Base-by-base conservation (phyloP, 2,329 filamentous ascomycete genomes). In the Ustulina deusta region DNA sequence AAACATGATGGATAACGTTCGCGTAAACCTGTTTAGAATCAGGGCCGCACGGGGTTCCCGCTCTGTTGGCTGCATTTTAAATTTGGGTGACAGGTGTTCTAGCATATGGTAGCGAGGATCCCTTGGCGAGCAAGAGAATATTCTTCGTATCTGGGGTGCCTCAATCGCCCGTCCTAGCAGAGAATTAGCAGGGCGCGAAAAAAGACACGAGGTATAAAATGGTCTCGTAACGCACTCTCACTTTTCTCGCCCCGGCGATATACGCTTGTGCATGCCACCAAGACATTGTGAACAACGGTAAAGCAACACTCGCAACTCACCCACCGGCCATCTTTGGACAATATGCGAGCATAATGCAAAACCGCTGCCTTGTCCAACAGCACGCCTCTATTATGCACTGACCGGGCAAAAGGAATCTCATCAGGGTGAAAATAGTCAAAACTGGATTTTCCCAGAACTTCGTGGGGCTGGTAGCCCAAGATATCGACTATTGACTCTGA, bases 101-200 rank as follows among this genome's bases (percentile, higher is more conserved):
- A 97, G 82, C 93, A 97, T 97, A 80, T 96, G 92, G 78, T 97
- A 97, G 70, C 93, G 89, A 20, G 93, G 93, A 75, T 97, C 93
- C 74, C 89, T 86, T 15, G 92, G 91, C 7, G 93, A 95, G 29
- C 91, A 93, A 2, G 92, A 90, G 78, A 97, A 97, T 32, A 95
- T 84, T 57, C 91, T 89, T 62, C 93, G 89, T 63, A 97, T 90
- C 67, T 93, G 86, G 1, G 93, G 93, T 44, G 93, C 93, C 74
- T 93, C 92, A 4, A 89, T 83, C 17, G 92, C 92, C 72, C 93
- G 88, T 75, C 91, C 93, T 96, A 74, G 48, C 3, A 20, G 27
- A 25, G 29, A 29, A 38, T 67, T 60, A 71, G 62, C 51, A 66
- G 36, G 36, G 27, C 17, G 29, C 22, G 15, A 42, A 25, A 6